Percentiles rank a stretch among this genome's conserved stretches.
These are phyloP conservation scores for Tuber brumale DNA, from an alignment of 495 filamentous ascomycete genomes.

Conservation along the genomic window DNA sequence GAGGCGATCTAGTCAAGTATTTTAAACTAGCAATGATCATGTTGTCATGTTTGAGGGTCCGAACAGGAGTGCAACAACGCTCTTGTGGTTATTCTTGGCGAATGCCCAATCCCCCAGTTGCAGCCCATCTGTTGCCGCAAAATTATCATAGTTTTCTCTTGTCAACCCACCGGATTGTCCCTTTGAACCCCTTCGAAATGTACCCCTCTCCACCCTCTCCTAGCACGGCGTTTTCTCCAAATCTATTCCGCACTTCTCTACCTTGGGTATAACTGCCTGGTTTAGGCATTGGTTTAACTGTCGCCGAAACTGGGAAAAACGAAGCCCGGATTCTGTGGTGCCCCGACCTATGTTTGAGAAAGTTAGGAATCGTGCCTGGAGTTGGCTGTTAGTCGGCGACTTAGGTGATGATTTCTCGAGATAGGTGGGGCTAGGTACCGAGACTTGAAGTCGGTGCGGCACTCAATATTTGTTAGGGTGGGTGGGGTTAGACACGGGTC, in stretches of 20 bases:
- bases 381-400: not conserved
- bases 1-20: not conserved
- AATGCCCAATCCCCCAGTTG: not conserved
- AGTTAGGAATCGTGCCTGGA: not conserved
- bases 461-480: not conserved
- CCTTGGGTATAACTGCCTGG: not conserved
- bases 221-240: not conserved
- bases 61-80: not conserved
- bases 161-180: not conserved
- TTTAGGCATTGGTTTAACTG: not conserved
- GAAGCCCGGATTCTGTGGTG: not conserved
- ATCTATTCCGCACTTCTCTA: not conserved
- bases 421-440: not conserved
- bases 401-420: not conserved
- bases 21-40: not conserved
- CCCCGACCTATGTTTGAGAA: not conserved
- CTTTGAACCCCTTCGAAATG: not conserved
- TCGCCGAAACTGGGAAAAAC: not conserved
- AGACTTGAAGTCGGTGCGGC: not conserved
- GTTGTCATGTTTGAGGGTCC: not conserved
- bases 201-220: not conserved
- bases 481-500: not conserved
- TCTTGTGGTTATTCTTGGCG: not conserved
- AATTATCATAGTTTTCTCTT: not conserved
- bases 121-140: not conserved